These are phyloP conservation scores for Boletus patriciae DNA, from an alignment of 768 basidiomycete species.

Conservation along the genomic window DNA sequence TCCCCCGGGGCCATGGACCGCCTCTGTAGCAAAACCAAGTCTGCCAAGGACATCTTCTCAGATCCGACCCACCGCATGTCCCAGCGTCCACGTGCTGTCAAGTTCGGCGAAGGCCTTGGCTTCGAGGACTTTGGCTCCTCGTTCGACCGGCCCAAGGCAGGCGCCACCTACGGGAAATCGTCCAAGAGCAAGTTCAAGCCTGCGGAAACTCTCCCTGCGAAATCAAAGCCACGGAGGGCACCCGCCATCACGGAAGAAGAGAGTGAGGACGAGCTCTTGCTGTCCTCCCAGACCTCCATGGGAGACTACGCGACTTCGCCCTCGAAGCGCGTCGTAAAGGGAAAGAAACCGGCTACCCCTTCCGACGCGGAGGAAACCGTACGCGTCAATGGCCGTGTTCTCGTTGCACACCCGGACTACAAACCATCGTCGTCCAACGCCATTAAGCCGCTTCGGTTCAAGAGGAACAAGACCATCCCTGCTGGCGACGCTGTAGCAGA, in stretches of 20 bases:
- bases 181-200: background rate
- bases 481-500: conserved; percentile 1
- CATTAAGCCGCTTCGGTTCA: conserved; percentile 34
- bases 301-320: conserved; percentile 8
- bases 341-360: background rate
- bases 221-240: background rate
- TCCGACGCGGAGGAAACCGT: conserved; percentile 10
- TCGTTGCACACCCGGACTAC: conserved; percentile 25
- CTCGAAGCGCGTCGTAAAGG: conserved; percentile 13
- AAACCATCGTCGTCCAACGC: conserved; percentile 13
- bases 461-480: conserved; percentile 27
- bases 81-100: conserved; percentile 24
- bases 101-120: conserved; percentile 26
- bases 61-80: conserved; percentile 25
- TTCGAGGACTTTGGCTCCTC: conserved; percentile 29
- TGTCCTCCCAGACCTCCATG: conserved; percentile 26
- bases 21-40: background rate
- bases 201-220: background rate
- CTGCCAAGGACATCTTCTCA: background rate
- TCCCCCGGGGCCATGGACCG: conserved; percentile 23
- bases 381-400: conserved; percentile 14
- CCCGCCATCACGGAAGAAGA: conserved; percentile 4
- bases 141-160: conserved; percentile 10
- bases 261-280: conserved; percentile 33
- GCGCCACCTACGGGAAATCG: background rate